These are phyloP conservation scores for Myxozyma mucilagina DNA, from an alignment of 805 yeast species.

Conservation along the genomic window DNA sequence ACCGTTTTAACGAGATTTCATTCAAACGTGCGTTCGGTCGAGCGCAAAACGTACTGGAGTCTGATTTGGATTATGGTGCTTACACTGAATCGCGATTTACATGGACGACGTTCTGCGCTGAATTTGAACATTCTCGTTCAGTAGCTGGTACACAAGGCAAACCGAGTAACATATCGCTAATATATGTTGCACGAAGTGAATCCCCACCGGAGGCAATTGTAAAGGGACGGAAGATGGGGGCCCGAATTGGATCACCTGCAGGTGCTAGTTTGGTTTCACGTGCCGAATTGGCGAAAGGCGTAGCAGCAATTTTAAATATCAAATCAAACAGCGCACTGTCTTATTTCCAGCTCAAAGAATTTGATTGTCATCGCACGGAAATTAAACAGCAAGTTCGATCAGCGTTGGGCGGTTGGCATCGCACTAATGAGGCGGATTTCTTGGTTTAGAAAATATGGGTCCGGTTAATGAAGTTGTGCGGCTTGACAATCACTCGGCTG, in stretches of 20 bases:
- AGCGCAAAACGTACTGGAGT: not conserved
- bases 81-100: conserved; percentile 19
- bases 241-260: conserved; percentile 28
- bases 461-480: no score
- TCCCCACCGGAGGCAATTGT: conserved; percentile 30
- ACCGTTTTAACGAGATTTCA: conserved; percentile 29
- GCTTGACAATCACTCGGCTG: not conserved
- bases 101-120: conserved; percentile 4
- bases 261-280: conserved; percentile 29
- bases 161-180: conserved; percentile 34
- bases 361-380: conserved; percentile 3
- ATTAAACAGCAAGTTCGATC: conserved; percentile 20
- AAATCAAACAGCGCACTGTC: not conserved
- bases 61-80: not conserved
- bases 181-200: conserved; percentile 31
- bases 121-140: conserved; percentile 23
- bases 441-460: not conserved
- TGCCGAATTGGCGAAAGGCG: conserved; percentile 1
- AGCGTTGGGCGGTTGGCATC: conserved; percentile 28
- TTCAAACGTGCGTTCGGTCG: conserved; percentile 39
- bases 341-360: conserved; percentile 19
- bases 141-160: conserved; percentile 11
- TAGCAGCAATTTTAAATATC: not conserved
- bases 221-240: conserved; percentile 37
- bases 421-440: conserved; percentile 24